Conservation (phyloP, 768 basidiomycete species). For the Butyriboletus loyo region DNA sequence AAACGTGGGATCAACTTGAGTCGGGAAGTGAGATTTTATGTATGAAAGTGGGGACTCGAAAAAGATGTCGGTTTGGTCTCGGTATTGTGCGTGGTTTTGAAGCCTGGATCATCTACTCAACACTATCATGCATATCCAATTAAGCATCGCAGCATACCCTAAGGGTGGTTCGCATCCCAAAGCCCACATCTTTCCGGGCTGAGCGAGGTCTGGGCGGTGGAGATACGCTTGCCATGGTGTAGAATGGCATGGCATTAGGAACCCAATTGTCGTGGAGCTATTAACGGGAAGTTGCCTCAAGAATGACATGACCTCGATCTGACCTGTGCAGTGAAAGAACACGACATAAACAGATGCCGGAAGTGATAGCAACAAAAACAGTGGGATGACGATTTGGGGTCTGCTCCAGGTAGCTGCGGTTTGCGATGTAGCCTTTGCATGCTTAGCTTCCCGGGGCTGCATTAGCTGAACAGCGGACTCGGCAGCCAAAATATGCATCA, state of each 20-base stretch:
- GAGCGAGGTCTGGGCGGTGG: constrained; percentile 64
- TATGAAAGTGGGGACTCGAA: constrained; percentile 70
- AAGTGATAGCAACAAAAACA: constrained; percentile 50
- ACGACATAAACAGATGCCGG: constrained; percentile 67
- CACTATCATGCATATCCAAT: background rate
- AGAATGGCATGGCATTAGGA: constrained; percentile 96
- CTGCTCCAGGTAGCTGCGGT: constrained; percentile 13
- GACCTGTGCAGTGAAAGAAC: constrained; percentile 76
- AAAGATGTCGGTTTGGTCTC: constrained; percentile 81
- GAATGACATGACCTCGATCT: constrained; percentile 71
- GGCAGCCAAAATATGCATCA: constrained; percentile 76
- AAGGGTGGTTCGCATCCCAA: constrained; percentile 93
- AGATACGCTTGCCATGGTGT: constrained; percentile 89
- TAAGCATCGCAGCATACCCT: constrained; percentile 46
- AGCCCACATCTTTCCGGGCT: constrained; percentile 65
- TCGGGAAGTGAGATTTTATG: constrained; percentile 65
- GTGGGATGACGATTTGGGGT: constrained; percentile 30
- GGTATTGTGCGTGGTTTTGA: constrained; percentile 55
- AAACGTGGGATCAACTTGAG: constrained; percentile 55
- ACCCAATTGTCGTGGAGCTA: constrained; percentile 62
- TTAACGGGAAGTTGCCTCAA: constrained; percentile 52
- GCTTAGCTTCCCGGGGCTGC: background rate
- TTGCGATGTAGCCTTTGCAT: background rate
- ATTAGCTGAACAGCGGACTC: constrained; percentile 60
- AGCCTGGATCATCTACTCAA: constrained; percentile 26